phyloP scores from a whole-genome alignment of 345 rosid species.

The Syzygium jambos region DNA sequence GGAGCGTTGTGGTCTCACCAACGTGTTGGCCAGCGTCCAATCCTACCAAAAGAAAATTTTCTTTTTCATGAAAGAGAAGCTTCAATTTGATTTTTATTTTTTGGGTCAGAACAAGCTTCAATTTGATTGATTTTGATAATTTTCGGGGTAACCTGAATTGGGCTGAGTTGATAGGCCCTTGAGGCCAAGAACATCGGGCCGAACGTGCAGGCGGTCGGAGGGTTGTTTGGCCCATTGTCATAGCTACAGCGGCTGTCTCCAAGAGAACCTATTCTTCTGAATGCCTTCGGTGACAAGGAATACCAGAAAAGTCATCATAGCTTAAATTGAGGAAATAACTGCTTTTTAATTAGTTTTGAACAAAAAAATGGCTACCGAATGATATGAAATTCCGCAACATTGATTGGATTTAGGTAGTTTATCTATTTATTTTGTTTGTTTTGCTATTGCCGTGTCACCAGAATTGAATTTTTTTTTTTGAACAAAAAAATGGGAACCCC shows the following conservation, averaged over 20 bases:
- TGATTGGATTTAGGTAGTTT: background rate
- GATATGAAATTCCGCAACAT: background rate
- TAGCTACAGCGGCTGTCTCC: constrained; percentile 22
- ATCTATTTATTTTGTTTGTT: background rate
- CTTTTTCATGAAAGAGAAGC: background rate
- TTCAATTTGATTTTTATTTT: background rate
- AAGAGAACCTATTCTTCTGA: constrained; percentile 13
- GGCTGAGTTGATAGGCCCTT: constrained; percentile 37
- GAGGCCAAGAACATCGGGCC: constrained; percentile 24
- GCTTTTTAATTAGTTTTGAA: no score
- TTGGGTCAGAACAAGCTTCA: background rate
- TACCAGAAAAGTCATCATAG: background rate
- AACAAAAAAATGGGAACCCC: no score
- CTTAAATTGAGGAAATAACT: background rate
- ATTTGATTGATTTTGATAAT: background rate
- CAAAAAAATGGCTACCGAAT: constrained; percentile 1
- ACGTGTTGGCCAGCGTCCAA: constrained; percentile 25
- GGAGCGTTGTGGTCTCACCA: constrained; percentile 27
- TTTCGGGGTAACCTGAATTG: constrained; percentile 24
- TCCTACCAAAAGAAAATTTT: constrained; percentile 9
- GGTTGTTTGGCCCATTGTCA: constrained; percentile 23
- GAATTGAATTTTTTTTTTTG: background rate
- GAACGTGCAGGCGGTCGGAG: constrained; percentile 26
- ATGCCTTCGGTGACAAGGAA: constrained; percentile 3
- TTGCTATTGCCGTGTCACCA: background rate